A percentile compares a stretch with the other conserved stretches of the same genome.
These are phyloP conservation scores for Gamarada debralockiae DNA, from an alignment of 495 filamentous ascomycete genomes.

Conservation along the genomic window DNA sequence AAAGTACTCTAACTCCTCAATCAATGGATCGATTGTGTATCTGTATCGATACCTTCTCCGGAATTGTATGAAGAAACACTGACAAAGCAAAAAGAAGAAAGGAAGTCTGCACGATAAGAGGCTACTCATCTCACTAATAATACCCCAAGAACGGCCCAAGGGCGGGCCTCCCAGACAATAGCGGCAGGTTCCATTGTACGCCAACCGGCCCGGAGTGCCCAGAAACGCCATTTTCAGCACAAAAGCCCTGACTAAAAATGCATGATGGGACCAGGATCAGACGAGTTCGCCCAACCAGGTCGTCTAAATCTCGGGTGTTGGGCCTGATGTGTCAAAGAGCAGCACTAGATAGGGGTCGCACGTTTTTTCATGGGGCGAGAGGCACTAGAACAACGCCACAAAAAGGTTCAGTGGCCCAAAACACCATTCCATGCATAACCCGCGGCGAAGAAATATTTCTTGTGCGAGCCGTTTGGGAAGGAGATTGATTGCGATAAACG, in stretches of 20 bases:
- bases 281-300: not conserved
- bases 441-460: not conserved
- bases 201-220: no score
- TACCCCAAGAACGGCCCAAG: no score
- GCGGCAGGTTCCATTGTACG: not conserved
- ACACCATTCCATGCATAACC: not conserved
- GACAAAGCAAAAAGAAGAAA: not conserved
- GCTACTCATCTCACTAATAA: constrained; percentile 1
- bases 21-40: not conserved
- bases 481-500: no score
- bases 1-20: not conserved
- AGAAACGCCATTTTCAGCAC: no score
- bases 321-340: constrained; percentile 12
- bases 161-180: not conserved
- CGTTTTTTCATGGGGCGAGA: constrained; percentile 4
- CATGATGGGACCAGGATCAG: no score
- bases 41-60: not conserved
- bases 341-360: constrained; percentile 6
- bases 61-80: not conserved
- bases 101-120: constrained; percentile 2
- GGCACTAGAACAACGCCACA: constrained; percentile 8
- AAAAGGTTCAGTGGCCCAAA: not conserved
- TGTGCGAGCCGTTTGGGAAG: not conserved
- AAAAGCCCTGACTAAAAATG: no score
- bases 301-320: not conserved